Evolutionary conservation across 305 asterid species (phyloP), one percentile per base, ranked within the genome.

Genomic region (Nicotiana rustica): DNA sequence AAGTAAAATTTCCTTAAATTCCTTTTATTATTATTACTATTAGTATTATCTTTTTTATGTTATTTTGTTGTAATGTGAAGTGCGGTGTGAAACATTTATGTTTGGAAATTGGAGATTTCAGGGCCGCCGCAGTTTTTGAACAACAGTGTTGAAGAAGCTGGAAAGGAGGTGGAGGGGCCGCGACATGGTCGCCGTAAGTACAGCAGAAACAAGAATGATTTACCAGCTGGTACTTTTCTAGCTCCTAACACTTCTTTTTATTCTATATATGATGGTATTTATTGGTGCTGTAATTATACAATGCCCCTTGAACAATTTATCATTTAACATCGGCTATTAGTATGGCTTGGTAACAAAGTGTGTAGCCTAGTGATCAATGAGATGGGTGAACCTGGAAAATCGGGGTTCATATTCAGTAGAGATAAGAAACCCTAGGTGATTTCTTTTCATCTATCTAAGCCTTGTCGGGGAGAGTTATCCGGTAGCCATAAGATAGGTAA

Each of bases 91-190:
- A 31, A 66, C 38, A 47, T 71, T 47, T 71, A 71, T 44, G 55
- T 56, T 69, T 82, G 56, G 57, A 59, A 85, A 21, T 15, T 87
- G 84, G 81, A 94, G 98, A 88, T 94, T 89, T 86, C 91, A 35
- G 96, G 91, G 77, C 98, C 98, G 47, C 98, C 99, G 81, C 89
- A 91, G 89, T 93, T 93, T 82, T 88, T 95, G 89, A 92, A 95
- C 87, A 89, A 87, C 56, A 82, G 85, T 69, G 91, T 89, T 66
- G 97, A 89, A 82, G 94, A 90, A 41, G 79, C 79, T 67, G 85
- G 61, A 85, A 91, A 87, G 86, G 95, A 86, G 79, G 88, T 36
- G 29, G 86, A 86, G 47, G 91, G 21, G 82, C 94, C 80, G 82
- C 91, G 92, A 87, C 94, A 85, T 29, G 92, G 95, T 31, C 86